These are phyloP conservation scores for Populus trichocarpa DNA, from an alignment of 441 rosid genomes.

Conservation along the genomic window DNA sequence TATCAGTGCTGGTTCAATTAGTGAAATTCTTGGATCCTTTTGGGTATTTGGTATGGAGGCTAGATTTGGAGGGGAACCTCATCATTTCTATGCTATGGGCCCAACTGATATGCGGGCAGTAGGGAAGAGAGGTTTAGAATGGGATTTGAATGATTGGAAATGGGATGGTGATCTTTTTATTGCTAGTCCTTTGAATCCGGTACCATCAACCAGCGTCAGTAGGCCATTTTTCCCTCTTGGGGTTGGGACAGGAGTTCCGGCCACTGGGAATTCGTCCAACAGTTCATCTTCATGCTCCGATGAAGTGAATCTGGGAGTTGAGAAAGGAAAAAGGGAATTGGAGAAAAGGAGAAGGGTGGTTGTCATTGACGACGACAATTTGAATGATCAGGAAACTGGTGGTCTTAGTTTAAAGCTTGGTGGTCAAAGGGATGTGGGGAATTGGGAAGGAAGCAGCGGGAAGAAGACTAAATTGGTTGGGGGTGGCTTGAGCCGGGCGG, in stretches of 20 bases:
- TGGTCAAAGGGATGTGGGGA: slow-evolving; percentile 43
- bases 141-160: slow-evolving; percentile 96
- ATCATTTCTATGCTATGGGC: slow-evolving; percentile 48
- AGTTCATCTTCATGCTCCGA: slow-evolving; percentile 84
- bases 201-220: slow-evolving; percentile 29
- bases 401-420: slow-evolving; percentile 68
- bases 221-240: slow-evolving; percentile 60
- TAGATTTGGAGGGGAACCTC: slow-evolving; percentile 59
- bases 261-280: slow-evolving; percentile 55
- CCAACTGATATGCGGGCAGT: slow-evolving; percentile 41
- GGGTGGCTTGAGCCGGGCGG: slow-evolving; percentile 52
- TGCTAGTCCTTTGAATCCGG: slow-evolving; percentile 64
- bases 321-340: slow-evolving; percentile 50
- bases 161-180: slow-evolving; percentile 97
- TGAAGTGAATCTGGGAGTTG: slow-evolving; percentile 51
- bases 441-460: slow-evolving; percentile 52
- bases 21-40: slow-evolving; percentile 20
- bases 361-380: slow-evolving; percentile 47
- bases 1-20: slow-evolving; percentile 14
- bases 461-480: slow-evolving; percentile 73
- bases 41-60: slow-evolving; percentile 54
- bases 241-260: slow-evolving; percentile 30
- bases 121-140: slow-evolving; percentile 67
- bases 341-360: slow-evolving; percentile 82
- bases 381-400: slow-evolving; percentile 41